phyloP scores from a whole-genome alignment of 768 basidiomycete genomes.

The Lentinula sp. region DNA sequence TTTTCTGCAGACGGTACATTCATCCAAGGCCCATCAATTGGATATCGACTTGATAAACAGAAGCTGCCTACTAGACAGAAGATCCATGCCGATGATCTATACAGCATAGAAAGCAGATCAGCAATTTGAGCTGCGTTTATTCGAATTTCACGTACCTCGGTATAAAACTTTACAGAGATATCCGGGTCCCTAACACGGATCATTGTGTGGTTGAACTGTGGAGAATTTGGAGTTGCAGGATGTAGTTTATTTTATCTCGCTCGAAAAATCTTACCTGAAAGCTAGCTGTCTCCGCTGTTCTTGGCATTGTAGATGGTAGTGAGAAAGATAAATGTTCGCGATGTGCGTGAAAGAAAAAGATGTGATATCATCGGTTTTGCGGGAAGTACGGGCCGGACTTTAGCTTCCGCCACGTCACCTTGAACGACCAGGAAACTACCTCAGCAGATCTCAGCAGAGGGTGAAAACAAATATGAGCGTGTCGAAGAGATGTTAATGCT shows the following conservation, averaged over 20 bases:
- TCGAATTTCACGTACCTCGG: constrained; percentile 39
- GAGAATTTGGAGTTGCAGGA: not conserved
- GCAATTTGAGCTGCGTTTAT: constrained; percentile 3
- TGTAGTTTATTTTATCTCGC: not conserved
- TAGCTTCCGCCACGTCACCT: too few relatives aligned
- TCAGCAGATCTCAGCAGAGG: too few relatives aligned
- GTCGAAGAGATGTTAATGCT: too few relatives aligned
- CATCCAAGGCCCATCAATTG: not conserved
- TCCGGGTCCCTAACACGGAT: constrained; percentile 85
- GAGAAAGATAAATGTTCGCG: not conserved
- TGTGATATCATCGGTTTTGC: too few relatives aligned
- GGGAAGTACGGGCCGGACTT: too few relatives aligned
- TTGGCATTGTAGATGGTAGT: constrained; percentile 42
- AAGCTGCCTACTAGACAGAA: constrained; percentile 43
- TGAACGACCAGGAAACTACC: too few relatives aligned
- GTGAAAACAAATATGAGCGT: too few relatives aligned
- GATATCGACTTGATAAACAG: not conserved
- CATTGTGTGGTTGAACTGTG: constrained; percentile 84
- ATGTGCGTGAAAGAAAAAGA: not conserved
- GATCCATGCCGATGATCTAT: constrained; percentile 71
- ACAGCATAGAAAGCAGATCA: not conserved
- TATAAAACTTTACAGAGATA: constrained; percentile 75
- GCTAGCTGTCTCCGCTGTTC: constrained; percentile 56
- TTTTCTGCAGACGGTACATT: constrained; percentile 31
- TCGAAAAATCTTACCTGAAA: constrained; percentile 40